Conservation (phyloP, 176 grass and related monocot genomes). For the Paspalum notatum region DNA sequence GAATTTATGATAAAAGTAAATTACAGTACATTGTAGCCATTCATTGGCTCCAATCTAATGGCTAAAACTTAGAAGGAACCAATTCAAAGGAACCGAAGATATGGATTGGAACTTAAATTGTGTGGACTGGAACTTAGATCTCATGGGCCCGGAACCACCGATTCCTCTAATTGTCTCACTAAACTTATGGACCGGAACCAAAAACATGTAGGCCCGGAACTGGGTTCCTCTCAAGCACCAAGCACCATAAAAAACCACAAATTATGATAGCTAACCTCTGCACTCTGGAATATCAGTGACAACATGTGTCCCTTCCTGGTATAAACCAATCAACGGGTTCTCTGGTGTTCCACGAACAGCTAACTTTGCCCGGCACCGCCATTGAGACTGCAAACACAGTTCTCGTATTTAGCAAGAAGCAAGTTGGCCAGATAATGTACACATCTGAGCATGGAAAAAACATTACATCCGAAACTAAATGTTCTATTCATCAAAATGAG, state of each 20-base stretch:
- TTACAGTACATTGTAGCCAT: too few species aligned
- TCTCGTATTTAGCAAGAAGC: slow-evolving; percentile 4
- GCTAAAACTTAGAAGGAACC: too few species aligned
- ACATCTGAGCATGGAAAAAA: not conserved
- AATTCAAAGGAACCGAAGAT: too few species aligned
- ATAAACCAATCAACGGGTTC: slow-evolving; percentile 75
- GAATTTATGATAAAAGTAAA: not conserved
- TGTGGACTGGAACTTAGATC: too few species aligned
- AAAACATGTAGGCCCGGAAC: too few species aligned
- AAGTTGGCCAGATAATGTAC: slow-evolving; percentile 2
- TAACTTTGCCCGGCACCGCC: slow-evolving; percentile 94
- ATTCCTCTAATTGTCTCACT: too few species aligned
- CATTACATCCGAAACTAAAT: not conserved
- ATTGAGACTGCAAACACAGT: slow-evolving; percentile 67
- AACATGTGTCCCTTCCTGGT: slow-evolving; percentile 89
- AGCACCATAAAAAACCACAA: too few species aligned
- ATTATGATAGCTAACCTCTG: slow-evolving; percentile 60
- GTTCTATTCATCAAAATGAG: not conserved
- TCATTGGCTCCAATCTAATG: too few species aligned
- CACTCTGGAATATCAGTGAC: slow-evolving; percentile 83
- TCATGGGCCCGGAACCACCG: too few species aligned
- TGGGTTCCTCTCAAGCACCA: too few species aligned
- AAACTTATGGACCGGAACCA: too few species aligned
- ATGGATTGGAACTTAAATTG: too few species aligned
- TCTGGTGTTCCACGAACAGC: slow-evolving; percentile 82